Evolutionary conservation across 306 rosid species (phyloP).

Genomic region (Hippophae rhamnoides): DNA sequence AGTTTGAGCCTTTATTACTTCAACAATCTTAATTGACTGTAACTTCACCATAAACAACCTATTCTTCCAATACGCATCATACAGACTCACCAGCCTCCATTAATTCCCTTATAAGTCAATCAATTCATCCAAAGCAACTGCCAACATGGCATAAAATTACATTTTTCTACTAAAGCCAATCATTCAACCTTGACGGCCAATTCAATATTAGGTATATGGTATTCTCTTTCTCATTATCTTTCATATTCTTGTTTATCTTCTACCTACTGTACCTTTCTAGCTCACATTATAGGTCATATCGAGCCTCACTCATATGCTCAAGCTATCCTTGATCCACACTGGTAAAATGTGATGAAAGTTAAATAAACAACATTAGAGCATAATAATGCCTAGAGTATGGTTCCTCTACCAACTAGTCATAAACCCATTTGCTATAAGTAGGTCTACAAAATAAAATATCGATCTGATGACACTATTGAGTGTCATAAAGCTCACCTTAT

Average conservation of each 20-base stretch:
- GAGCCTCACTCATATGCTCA: not conserved
- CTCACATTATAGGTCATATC: not conserved
- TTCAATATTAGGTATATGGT: not conserved
- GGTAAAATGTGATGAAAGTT: not conserved
- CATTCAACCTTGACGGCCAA: conserved; percentile 2
- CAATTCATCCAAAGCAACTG: not conserved
- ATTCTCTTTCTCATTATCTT: conserved; percentile 2
- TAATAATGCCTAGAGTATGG: conserved; percentile 4
- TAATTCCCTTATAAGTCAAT: not conserved
- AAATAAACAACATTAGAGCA: conserved; percentile 2
- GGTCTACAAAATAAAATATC: conserved; percentile 12
- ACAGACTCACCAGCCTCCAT: not conserved
- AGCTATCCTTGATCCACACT: conserved; percentile 2
- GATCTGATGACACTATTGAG: not conserved
- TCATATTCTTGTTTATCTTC: not conserved
- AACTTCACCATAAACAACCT: not conserved
- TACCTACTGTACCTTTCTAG: not conserved
- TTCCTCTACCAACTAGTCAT: not conserved
- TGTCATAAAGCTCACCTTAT: conserved; percentile 2
- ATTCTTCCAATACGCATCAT: not conserved
- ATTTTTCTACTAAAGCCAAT: conserved; percentile 3
- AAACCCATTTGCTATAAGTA: not conserved
- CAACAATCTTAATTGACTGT: too few relatives aligned
- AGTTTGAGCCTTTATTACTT: too few relatives aligned
- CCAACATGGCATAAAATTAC: conserved; percentile 7